Percentiles rank a stretch among this genome's conserved stretches.
Conservation (phyloP, 352 stramenopile species). For the Phytopythium montanum region DNA sequence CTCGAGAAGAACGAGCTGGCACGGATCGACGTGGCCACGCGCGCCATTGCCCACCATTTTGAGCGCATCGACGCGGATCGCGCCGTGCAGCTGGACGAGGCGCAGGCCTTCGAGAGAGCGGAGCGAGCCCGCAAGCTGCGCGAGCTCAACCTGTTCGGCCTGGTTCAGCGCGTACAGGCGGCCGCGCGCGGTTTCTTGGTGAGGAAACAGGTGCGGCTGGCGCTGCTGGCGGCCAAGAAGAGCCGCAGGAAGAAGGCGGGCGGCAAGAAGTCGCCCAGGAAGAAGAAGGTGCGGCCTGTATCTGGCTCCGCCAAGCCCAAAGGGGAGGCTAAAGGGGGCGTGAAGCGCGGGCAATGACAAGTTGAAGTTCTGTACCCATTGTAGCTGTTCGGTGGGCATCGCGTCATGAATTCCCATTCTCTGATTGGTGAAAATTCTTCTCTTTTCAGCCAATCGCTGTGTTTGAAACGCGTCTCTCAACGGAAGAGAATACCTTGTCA, state of each 20-base stretch:
- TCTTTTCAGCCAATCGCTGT: too few relatives aligned
- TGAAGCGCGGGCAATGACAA: neutral
- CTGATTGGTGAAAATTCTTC: too few relatives aligned
- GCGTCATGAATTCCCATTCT: too few relatives aligned
- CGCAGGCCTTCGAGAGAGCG: slow-evolving; percentile 25
- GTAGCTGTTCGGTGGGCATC: too few relatives aligned
- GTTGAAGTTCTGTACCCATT: too few relatives aligned
- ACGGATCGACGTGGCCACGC: slow-evolving; percentile 26
- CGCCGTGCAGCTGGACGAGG: slow-evolving; percentile 44
- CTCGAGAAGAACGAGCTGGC: slow-evolving; percentile 23
- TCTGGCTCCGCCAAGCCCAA: neutral
- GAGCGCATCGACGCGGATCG: slow-evolving; percentile 53
- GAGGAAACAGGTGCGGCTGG: slow-evolving; percentile 30
- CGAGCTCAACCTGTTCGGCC: slow-evolving; percentile 45
- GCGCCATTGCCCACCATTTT: slow-evolving; percentile 37
- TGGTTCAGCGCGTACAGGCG: slow-evolving; percentile 55
- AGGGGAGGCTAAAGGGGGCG: neutral
- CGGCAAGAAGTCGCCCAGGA: slow-evolving; percentile 21
- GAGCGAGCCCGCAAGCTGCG: slow-evolving; percentile 26
- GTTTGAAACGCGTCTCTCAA: too few relatives aligned
- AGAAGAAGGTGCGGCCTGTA: too few relatives aligned
- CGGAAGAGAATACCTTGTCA: too few relatives aligned
- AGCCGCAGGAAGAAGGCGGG: slow-evolving; percentile 16
- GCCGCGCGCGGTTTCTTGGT: slow-evolving; percentile 57
- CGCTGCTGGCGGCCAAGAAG: slow-evolving; percentile 18